A percentile compares a stretch with the other conserved stretches of the same genome.
Evolutionary conservation across 164 flowering plant genomes (phyloP).

Genomic region (Tinospora cordifolia): DNA sequence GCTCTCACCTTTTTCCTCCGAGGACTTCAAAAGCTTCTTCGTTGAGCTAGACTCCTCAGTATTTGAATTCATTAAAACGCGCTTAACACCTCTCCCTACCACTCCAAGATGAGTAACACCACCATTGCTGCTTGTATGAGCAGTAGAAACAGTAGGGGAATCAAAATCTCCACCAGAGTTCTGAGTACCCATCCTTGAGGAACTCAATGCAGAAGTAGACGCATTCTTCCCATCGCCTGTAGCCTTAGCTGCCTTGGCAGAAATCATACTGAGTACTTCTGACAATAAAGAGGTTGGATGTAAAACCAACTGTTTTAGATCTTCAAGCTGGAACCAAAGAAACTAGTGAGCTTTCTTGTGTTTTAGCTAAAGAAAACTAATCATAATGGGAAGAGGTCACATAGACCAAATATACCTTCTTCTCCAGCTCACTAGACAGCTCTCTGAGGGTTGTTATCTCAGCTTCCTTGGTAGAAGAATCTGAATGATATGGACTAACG

Average conservation of each 20-base stretch:
- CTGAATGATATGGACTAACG: constrained; percentile 26
- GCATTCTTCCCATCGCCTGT: constrained; percentile 22
- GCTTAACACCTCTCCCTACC: constrained; percentile 94
- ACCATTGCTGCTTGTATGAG: constrained; percentile 42
- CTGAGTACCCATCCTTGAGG: constrained; percentile 43
- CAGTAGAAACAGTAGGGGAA: constrained; percentile 41
- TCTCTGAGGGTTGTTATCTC: constrained; percentile 66
- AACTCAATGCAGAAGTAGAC: constrained; percentile 31
- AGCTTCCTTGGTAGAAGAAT: constrained; percentile 36
- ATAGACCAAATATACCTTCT: constrained; percentile 42
- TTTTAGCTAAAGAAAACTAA: not conserved
- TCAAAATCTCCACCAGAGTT: constrained; percentile 34
- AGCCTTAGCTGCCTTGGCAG: constrained; percentile 33
- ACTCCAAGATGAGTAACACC: constrained; percentile 84
- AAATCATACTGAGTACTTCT: constrained; percentile 48
- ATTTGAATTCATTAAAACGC: constrained; percentile 41
- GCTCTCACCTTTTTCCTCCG: constrained; percentile 15
- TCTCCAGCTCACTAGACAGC: constrained; percentile 66
- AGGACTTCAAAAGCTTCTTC: constrained; percentile 40
- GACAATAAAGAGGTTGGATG: constrained; percentile 62
- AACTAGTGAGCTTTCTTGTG: not conserved
- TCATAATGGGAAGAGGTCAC: not conserved
- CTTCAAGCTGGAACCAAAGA: constrained; percentile 69
- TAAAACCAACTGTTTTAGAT: constrained; percentile 56
- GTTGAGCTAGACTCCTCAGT: constrained; percentile 31